Evolutionary conservation across 768 basidiomycete genomes (phyloP).

Genomic region (Asterophora parasitica): DNA sequence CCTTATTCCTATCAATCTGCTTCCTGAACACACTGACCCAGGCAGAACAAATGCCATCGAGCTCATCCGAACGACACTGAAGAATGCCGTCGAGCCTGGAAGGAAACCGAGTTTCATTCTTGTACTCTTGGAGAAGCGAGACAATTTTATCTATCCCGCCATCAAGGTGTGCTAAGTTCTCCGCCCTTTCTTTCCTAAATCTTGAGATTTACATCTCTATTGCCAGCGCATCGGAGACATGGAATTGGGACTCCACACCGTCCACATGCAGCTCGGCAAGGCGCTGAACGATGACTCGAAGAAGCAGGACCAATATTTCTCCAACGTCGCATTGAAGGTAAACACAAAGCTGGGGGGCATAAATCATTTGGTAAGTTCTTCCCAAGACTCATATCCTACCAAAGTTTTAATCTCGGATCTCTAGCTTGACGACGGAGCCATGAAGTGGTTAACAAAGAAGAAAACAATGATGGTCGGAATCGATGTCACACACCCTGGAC

Average conservation of each 20-base stretch:
- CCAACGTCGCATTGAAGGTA: slow-evolving; percentile 77
- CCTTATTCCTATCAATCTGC: slow-evolving; percentile 31
- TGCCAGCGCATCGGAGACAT: slow-evolving; percentile 61
- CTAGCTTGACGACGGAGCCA: slow-evolving; percentile 48
- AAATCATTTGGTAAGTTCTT: slow-evolving; percentile 52
- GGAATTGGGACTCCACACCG: slow-evolving; percentile 66
- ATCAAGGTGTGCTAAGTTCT: slow-evolving; percentile 49
- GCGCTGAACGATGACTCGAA: slow-evolving; percentile 42
- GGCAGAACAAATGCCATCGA: slow-evolving; percentile 33
- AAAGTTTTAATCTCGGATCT: neutral
- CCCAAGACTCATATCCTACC: neutral
- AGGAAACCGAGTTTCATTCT: slow-evolving; percentile 60
- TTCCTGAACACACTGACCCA: slow-evolving; percentile 21
- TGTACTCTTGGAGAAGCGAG: slow-evolving; percentile 60
- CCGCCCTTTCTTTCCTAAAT: neutral
- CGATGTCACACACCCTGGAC: slow-evolving; percentile 79
- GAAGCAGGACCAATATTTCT: slow-evolving; percentile 76
- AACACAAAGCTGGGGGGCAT: slow-evolving; percentile 81
- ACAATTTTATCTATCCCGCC: slow-evolving; percentile 76
- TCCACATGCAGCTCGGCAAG: slow-evolving; percentile 67
- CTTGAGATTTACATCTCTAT: neutral
- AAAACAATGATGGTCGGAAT: slow-evolving; percentile 84
- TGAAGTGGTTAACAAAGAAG: slow-evolving; percentile 60
- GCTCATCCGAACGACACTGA: slow-evolving; percentile 38
- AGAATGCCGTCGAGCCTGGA: slow-evolving; percentile 20